Conservation (phyloP, 306 rosid genomes). For the Vigna unguiculata region DNA sequence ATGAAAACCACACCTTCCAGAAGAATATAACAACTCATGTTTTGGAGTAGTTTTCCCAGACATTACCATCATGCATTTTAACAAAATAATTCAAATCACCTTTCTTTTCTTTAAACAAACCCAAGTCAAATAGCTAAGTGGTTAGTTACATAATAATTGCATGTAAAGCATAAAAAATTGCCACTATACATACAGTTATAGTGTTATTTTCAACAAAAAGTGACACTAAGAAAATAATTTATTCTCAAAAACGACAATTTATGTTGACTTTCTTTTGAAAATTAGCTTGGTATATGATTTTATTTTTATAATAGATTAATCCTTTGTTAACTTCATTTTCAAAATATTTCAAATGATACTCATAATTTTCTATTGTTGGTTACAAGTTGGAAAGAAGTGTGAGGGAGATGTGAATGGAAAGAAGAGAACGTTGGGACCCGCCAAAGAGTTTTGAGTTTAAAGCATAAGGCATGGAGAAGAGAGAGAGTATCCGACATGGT, state of each 20-base stretch:
- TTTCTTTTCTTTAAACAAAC: conserved; percentile 6
- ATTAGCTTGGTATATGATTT: background rate
- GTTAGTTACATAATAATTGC: conserved; percentile 25
- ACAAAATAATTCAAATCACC: conserved; percentile 30
- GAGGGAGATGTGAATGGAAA: background rate
- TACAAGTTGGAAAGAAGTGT: background rate
- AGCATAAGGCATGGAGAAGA: conserved; percentile 42
- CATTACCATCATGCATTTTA: conserved; percentile 33
- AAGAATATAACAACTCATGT: conserved; percentile 7
- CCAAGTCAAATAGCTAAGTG: conserved; percentile 27
- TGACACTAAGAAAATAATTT: background rate
- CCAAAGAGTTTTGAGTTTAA: conserved; percentile 57
- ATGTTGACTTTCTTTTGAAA: background rate
- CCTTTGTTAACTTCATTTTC: background rate
- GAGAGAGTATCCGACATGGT: conserved; percentile 21
- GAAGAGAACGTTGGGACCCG: conserved; percentile 55
- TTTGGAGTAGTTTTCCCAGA: conserved; percentile 5
- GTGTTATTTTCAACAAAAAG: background rate
- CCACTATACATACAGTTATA: background rate
- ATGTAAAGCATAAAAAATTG: background rate
- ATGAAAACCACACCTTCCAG: conserved; percentile 24
- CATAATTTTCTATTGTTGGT: no score
- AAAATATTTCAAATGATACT: background rate
- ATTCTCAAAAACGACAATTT: background rate
- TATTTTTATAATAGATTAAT: background rate